phyloP scores from a whole-genome alignment of 192 early-diverging fungal genomes.

The Podochytrium sp. region DNA sequence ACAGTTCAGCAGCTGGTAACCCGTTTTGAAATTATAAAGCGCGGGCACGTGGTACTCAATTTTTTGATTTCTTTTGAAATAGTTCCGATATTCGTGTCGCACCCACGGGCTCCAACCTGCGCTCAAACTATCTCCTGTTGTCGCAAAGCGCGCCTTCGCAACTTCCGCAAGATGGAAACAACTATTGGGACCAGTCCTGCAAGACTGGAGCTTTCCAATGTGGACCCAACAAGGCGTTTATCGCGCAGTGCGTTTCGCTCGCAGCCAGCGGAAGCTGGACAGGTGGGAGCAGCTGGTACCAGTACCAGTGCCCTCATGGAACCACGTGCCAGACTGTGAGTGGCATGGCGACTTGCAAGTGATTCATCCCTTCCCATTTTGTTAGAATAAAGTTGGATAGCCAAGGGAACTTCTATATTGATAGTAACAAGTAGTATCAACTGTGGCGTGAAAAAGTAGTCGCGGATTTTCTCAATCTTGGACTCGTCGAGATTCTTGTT shows the following conservation, averaged over 20 bases:
- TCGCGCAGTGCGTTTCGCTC: slow-evolving; percentile 6
- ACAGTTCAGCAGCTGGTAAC: background rate
- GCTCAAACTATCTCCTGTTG: background rate
- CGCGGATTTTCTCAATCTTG: too few species aligned
- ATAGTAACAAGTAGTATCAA: too few species aligned
- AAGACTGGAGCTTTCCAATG: slow-evolving; percentile 2
- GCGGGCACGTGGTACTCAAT: too few species aligned
- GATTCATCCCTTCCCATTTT: too few species aligned
- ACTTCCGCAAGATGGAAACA: background rate
- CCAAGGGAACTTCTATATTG: too few species aligned
- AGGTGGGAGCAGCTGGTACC: background rate
- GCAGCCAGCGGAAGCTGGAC: background rate
- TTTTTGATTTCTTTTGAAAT: too few species aligned
- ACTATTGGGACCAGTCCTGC: slow-evolving; percentile 15
- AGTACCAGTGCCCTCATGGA: slow-evolving; percentile 17
- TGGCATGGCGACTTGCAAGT: background rate
- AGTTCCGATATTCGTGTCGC: background rate
- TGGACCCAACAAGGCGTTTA: background rate
- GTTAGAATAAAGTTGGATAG: too few species aligned
- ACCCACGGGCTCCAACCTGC: background rate
- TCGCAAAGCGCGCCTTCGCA: background rate
- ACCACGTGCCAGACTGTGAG: slow-evolving; percentile 4
- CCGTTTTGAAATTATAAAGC: too few species aligned
- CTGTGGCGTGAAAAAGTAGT: too few species aligned
- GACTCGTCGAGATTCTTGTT: too few species aligned